Conservation (phyloP, 1,284 basidiomycete genomes). For the Mycena sp. region DNA sequence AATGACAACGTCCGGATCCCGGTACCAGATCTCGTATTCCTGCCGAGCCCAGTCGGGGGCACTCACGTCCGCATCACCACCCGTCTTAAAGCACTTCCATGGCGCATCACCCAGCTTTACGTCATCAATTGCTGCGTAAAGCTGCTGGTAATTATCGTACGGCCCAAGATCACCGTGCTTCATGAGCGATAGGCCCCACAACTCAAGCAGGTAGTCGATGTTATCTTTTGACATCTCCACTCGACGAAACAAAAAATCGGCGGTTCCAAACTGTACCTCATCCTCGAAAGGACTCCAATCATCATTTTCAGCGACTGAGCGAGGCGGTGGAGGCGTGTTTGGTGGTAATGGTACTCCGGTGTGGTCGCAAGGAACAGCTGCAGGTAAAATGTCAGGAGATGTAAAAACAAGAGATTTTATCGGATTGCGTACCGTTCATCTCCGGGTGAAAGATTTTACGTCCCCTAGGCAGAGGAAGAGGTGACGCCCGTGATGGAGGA, state of each 20-base stretch:
- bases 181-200: slow-evolving; percentile 41
- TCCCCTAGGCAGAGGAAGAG: too few relatives aligned
- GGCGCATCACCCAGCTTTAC: slow-evolving; percentile 38
- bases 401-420: too few relatives aligned
- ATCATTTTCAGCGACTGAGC: neutral
- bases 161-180: slow-evolving; percentile 24
- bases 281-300: slow-evolving; percentile 27
- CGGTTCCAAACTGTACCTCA: slow-evolving; percentile 30
- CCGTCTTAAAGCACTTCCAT: slow-evolving; percentile 39
- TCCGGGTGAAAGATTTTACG: too few relatives aligned
- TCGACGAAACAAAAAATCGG: slow-evolving; percentile 28
- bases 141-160: slow-evolving; percentile 36
- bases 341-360: too few relatives aligned
- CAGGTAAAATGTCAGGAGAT: too few relatives aligned
- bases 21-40: slow-evolving; percentile 47
- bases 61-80: slow-evolving; percentile 22
- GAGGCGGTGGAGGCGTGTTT: too few relatives aligned
- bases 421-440: too few relatives aligned
- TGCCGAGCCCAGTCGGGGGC: slow-evolving; percentile 42
- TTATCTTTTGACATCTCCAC: slow-evolving; percentile 37
- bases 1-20: slow-evolving; percentile 40
- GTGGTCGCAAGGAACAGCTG: too few relatives aligned
- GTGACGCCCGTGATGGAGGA: too few relatives aligned
- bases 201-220: slow-evolving; percentile 37
- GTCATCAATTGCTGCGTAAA: slow-evolving; percentile 41